Percentiles rank a stretch among this genome's conserved stretches.
Evolutionary conservation across 371 early-diverging fungal species (phyloP).

Genomic region (Circinella umbellata): DNA sequence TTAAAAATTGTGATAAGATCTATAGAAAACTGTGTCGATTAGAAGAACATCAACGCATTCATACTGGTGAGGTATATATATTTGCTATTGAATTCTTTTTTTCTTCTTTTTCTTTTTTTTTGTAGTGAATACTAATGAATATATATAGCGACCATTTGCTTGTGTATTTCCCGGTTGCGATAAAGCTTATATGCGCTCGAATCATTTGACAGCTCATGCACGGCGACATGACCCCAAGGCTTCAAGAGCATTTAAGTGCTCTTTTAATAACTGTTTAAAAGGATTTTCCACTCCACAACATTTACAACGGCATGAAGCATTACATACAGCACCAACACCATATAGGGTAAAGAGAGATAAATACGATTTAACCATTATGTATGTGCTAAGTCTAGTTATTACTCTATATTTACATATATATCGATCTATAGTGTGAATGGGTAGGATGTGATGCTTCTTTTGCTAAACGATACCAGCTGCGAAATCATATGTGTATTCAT

Average conservation of each 20-base stretch:
- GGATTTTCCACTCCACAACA: constrained; percentile 47
- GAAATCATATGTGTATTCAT: constrained; percentile 59
- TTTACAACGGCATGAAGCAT: constrained; percentile 49
- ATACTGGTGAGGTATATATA: constrained; percentile 63
- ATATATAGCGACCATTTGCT: constrained; percentile 53
- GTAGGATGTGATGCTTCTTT: constrained; percentile 56
- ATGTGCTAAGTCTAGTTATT: neutral
- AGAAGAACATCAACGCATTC: constrained; percentile 57
- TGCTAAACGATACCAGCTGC: constrained; percentile 55
- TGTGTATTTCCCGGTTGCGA: constrained; percentile 60
- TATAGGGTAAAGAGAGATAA: constrained; percentile 31
- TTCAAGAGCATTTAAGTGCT: constrained; percentile 46
- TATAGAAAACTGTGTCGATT: constrained; percentile 63
- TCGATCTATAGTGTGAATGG: constrained; percentile 30
- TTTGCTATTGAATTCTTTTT: neutral
- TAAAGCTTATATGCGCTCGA: constrained; percentile 59
- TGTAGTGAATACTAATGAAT: neutral
- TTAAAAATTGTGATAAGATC: constrained; percentile 48
- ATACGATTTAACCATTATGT: too few species aligned
- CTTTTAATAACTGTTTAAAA: constrained; percentile 37
- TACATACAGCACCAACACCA: constrained; percentile 43
- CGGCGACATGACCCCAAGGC: constrained; percentile 52
- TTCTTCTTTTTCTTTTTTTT: neutral
- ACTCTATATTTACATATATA: neutral
- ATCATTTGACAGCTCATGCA: constrained; percentile 63